phyloP scores from a whole-genome alignment of 148 eudicot genomes.

The Rhododendron vialii region DNA sequence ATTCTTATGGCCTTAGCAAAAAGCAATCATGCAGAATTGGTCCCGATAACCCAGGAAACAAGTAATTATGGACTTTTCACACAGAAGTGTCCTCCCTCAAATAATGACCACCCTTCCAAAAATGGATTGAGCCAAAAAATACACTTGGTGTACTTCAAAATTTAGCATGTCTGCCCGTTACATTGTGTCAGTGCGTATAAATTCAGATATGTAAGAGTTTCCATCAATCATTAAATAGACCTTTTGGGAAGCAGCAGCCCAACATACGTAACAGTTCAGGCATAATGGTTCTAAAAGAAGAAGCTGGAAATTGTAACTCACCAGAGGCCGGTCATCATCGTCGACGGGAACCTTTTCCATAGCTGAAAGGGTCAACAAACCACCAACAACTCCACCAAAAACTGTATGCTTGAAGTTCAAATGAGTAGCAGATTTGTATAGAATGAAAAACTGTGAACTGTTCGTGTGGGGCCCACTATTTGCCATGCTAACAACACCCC shows the following conservation, averaged over 20 bases:
- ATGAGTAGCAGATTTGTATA: conserved; percentile 94
- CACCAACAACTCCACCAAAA: conserved; percentile 95
- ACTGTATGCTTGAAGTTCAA: conserved; percentile 94
- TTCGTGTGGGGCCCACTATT: conserved; percentile 95
- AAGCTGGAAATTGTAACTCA: conserved; percentile 26
- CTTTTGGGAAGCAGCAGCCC: not conserved
- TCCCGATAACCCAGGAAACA: not conserved
- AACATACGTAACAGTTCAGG: not conserved
- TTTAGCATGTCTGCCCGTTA: not conserved
- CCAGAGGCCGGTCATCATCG: conserved; percentile 90
- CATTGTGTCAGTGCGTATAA: not conserved
- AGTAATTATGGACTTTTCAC: not conserved
- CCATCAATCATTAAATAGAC: not conserved
- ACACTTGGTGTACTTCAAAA: not conserved
- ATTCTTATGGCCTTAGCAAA: not conserved
- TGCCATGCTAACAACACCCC: conserved; percentile 99
- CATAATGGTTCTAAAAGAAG: not conserved
- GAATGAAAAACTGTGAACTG: conserved; percentile 90
- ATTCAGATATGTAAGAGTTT: not conserved
- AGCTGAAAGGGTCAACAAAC: conserved; percentile 67
- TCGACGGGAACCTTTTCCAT: conserved; percentile 98
- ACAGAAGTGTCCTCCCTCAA: not conserved
- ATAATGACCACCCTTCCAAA: not conserved
- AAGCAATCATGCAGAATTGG: not conserved
- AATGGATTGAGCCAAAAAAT: not conserved